Evolutionary conservation across 208 protist species (phyloP).

Genomic region (Naegleria gruberi): DNA sequence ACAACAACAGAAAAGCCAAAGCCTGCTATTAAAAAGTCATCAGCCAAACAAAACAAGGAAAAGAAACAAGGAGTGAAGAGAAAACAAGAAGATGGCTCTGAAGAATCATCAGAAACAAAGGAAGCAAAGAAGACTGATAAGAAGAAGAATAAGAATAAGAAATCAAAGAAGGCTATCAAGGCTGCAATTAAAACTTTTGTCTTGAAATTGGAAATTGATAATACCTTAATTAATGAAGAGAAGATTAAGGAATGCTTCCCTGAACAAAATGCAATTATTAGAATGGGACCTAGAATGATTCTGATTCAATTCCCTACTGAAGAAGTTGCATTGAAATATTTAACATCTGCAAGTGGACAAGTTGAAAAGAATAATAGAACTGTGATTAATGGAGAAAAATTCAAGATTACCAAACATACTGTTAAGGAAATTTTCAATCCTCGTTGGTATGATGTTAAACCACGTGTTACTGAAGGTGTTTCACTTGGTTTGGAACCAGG

Average conservation of each 20-base stretch:
- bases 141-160: background rate
- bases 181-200: too few species aligned
- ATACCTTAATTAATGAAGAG: background rate
- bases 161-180: background rate
- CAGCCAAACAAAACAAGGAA: too few species aligned
- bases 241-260: background rate
- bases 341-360: background rate
- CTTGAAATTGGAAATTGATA: background rate
- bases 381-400: background rate
- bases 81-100: too few species aligned
- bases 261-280: background rate
- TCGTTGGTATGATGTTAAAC: background rate
- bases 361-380: background rate
- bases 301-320: background rate
- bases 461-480: background rate
- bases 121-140: background rate
- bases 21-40: too few species aligned
- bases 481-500: background rate
- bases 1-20: too few species aligned
- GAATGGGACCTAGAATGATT: background rate
- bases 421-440: background rate
- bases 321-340: background rate
- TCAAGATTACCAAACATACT: background rate
- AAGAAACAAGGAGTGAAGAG: too few species aligned
- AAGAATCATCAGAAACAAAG: too few species aligned